Percentiles rank a stretch among this genome's conserved stretches.
phyloP scores from a whole-genome alignment of 2,329 filamentous ascomycete species.

The Exophiala aquamarina region DNA sequence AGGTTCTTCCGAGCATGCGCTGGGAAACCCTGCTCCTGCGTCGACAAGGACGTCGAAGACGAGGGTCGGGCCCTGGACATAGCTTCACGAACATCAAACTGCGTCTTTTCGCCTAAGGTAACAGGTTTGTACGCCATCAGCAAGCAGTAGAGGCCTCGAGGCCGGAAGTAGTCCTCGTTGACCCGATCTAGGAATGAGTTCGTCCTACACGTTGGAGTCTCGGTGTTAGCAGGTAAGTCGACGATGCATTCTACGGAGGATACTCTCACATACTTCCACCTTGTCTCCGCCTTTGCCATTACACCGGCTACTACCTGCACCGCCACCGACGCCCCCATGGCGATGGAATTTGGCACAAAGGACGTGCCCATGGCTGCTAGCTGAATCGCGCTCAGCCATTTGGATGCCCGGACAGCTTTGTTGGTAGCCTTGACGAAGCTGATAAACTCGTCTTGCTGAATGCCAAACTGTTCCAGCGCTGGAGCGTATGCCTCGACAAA shows the following conservation, averaged over 20 bases:
- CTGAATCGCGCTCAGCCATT: slow-evolving; percentile 13
- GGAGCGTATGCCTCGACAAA: slow-evolving; percentile 56
- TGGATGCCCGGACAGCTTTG: slow-evolving; percentile 9
- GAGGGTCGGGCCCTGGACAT: not conserved
- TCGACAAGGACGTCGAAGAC: not conserved
- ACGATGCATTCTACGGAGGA: slow-evolving; percentile 6
- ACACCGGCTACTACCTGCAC: slow-evolving; percentile 45
- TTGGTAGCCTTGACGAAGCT: slow-evolving; percentile 50
- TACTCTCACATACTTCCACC: slow-evolving; percentile 32
- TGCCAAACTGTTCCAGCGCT: slow-evolving; percentile 43
- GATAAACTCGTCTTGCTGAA: slow-evolving; percentile 50
- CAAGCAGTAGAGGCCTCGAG: slow-evolving; percentile 54
- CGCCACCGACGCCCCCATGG: slow-evolving; percentile 44
- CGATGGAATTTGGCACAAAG: slow-evolving; percentile 41
- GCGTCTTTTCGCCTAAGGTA: slow-evolving; percentile 33
- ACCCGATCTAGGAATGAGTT: slow-evolving; percentile 57
- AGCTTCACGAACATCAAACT: slow-evolving; percentile 30
- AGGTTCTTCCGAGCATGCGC: slow-evolving; percentile 8
- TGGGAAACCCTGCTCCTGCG: slow-evolving; percentile 8
- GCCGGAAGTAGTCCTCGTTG: slow-evolving; percentile 58
- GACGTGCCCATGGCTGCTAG: slow-evolving; percentile 37
- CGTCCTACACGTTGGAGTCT: slow-evolving; percentile 33
- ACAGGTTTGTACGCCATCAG: slow-evolving; percentile 55
- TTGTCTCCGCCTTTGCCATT: slow-evolving; percentile 41
- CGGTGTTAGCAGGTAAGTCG: not conserved